Percentiles rank a stretch among this genome's conserved stretches.
Conservation (phyloP, 2,329 filamentous ascomycete genomes). For the Emericellopsis atlantica region DNA sequence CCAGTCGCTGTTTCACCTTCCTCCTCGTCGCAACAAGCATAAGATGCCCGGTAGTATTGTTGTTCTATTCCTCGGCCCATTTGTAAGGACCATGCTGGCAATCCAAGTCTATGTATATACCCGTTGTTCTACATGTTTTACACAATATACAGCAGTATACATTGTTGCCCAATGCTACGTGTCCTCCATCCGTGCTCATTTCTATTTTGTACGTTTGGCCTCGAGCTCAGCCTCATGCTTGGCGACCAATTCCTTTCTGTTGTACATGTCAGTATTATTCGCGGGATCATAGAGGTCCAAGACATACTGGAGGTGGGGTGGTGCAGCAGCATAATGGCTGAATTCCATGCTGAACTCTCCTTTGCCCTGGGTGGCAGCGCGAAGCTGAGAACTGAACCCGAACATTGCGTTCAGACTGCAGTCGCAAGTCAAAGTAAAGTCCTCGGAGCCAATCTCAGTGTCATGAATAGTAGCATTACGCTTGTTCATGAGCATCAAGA, state of each 20-base stretch:
- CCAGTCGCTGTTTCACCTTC: no score
- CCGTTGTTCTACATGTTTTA: background rate
- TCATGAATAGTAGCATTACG: constrained; percentile 89
- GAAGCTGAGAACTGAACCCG: constrained; percentile 81
- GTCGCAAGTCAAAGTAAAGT: constrained; percentile 86
- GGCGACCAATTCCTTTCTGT: constrained; percentile 44
- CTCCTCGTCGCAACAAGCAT: background rate
- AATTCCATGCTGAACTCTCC: constrained; percentile 99
- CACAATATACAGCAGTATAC: background rate
- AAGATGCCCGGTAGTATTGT: background rate
- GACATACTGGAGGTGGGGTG: constrained; percentile 80
- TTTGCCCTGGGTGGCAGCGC: constrained; percentile 93
- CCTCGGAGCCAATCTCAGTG: constrained; percentile 84
- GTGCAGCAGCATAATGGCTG: constrained; percentile 82
- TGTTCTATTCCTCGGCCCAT: no score
- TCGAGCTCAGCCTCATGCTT: constrained; percentile 48
- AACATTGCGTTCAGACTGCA: constrained; percentile 97
- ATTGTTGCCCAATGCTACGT: no score
- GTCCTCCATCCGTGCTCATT: background rate
- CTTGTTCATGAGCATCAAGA: constrained; percentile 94
- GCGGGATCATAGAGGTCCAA: background rate
- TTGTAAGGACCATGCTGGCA: no score
- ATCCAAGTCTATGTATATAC: no score
- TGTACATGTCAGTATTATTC: constrained; percentile 4
- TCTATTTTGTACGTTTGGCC: constrained; percentile 40